Percentiles rank a stretch among this genome's conserved stretches.
Conservation (phyloP, 495 filamentous ascomycete species). For the Penicillium lividum region DNA sequence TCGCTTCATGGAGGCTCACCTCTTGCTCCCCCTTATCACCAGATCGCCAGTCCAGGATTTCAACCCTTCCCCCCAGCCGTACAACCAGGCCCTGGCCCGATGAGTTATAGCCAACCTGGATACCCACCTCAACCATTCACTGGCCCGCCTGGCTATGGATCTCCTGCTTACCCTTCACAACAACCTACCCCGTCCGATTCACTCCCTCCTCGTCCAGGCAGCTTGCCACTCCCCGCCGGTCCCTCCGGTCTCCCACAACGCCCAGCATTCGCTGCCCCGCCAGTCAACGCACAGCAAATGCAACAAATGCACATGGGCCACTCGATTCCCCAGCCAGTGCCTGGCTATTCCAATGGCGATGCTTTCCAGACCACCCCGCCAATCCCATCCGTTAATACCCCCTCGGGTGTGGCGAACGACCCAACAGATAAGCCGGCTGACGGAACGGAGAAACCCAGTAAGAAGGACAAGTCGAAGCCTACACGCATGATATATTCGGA, state of each 20-base stretch:
- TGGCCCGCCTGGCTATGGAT: conserved; percentile 23
- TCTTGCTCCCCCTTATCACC: conserved; percentile 40
- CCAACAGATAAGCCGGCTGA: conserved; percentile 28
- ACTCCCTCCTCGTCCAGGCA: conserved; percentile 48
- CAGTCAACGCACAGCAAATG: conserved; percentile 59
- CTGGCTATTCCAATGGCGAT: conserved; percentile 19
- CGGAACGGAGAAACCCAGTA: conserved; percentile 54
- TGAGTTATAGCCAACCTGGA: conserved; percentile 39
- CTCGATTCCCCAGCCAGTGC: conserved; percentile 30
- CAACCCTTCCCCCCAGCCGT: conserved; percentile 38
- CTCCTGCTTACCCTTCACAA: conserved; percentile 24
- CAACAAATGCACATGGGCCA: conserved; percentile 66
- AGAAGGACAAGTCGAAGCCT: conserved; percentile 68
- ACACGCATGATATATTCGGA: conserved; percentile 76
- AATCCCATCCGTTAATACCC: conserved; percentile 58
- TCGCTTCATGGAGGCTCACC: conserved; percentile 30
- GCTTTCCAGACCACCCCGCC: neutral
- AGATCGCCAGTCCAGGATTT: conserved; percentile 46
- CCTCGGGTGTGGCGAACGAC: conserved; percentile 47
- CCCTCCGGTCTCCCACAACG: conserved; percentile 65
- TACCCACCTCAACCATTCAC: conserved; percentile 49
- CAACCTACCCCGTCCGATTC: conserved; percentile 39
- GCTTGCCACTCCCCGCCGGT: conserved; percentile 55
- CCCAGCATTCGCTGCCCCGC: conserved; percentile 58
- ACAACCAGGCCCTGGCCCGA: conserved; percentile 33